Evolutionary conservation across 306 rosid species (phyloP), one percentile per base, ranked within the genome.

Genomic region (Purshia tridentata): DNA sequence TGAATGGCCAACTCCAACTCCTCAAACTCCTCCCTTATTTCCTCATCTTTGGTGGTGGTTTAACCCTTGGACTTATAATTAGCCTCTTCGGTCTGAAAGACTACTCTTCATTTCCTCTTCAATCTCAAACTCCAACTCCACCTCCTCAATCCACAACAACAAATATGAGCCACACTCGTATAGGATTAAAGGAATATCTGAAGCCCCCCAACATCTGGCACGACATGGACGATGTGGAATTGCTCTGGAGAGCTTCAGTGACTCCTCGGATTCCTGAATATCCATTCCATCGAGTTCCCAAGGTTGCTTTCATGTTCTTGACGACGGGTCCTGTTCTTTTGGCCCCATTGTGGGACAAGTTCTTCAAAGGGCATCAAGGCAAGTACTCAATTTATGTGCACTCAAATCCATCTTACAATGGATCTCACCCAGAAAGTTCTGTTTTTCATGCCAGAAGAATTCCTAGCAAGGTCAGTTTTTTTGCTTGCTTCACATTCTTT

Each of bases 211-310:
- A 19, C 14, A 74, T 74, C 6, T 47, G 45, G 83, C 93, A 88
- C 47, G 89, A 86, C 16, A 87, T 92, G 98, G 73, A 80, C 8
- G 95, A 88, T 7, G 76, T 75, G 16, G 96, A 92, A 72, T 54
- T 92, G 81, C 72, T 90, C 2, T 92, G 98, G 98, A 90, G 92
- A 80, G 98, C 95, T 74, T 92, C 98, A 7, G 70, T 88, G 89
- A 78, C 39, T 53, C 73, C 96, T 8, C 71, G 67, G 81, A 87
- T 88, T 23, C 50, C 44, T 0, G 65, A 72, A 8, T 88, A 83
- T 72, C 98, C 98, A 0, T 90, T 82, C 70, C 61, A 83, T 20
- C 69, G 91, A 18, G 80, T 82, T 69, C 91, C 92, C 0, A 93
- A 91, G 67, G 87, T 91, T 81, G 96, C 98, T 14, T 93, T 91